Evolutionary conservation across 176 grass and related monocot species (phyloP).

Genomic region (Paspalum vaginatum): DNA sequence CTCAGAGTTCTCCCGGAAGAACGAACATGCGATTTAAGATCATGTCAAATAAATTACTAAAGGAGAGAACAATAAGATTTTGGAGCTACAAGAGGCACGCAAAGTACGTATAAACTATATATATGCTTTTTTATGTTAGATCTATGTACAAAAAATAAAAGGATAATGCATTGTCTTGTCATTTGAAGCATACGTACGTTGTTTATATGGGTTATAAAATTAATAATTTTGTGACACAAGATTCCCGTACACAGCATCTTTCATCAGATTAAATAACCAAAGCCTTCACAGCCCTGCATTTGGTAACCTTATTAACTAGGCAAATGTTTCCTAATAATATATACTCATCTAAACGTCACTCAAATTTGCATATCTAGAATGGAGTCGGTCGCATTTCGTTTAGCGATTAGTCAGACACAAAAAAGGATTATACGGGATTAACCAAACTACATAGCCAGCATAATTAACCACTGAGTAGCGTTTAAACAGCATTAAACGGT

Average conservation of each 20-base stretch:
- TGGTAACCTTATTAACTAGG: conserved; percentile 30
- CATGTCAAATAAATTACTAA: background rate
- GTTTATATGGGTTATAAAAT: conserved; percentile 28
- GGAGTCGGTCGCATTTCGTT: too few species aligned
- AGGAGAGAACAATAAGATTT: conserved; percentile 23
- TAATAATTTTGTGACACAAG: conserved; percentile 35
- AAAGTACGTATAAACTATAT: background rate
- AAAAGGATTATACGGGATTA: too few species aligned
- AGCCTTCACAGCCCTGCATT: background rate
- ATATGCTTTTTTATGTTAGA: conserved; percentile 52
- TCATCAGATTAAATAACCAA: conserved; percentile 29
- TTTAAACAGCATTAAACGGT: too few species aligned
- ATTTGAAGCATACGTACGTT: conserved; percentile 23
- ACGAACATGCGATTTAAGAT: background rate
- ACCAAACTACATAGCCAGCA: too few species aligned
- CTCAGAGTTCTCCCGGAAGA: conserved; percentile 2
- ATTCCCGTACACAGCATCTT: conserved; percentile 29
- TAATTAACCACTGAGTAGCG: too few species aligned
- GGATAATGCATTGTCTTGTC: conserved; percentile 22
- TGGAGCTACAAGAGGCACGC: conserved; percentile 24
- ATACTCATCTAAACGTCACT: too few species aligned
- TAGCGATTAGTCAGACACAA: too few species aligned
- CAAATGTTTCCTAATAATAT: background rate
- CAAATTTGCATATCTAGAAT: too few species aligned
- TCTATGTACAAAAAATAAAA: conserved; percentile 36